Conservation (phyloP, 1,139 yeast genomes). For the Sugiyamaella castrensis region DNA sequence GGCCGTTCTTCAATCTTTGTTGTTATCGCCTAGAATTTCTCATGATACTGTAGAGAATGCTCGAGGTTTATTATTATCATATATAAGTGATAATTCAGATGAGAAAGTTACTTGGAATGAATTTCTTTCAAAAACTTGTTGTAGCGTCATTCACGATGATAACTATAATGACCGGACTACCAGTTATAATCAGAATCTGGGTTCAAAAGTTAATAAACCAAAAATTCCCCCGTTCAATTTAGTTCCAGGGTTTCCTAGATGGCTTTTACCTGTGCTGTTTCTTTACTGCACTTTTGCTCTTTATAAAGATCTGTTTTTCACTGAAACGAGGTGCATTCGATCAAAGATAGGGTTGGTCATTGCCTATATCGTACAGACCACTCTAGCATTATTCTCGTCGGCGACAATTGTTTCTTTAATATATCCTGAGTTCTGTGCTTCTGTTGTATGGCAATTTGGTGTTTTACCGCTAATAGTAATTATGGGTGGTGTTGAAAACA, state of each 20-base stretch:
- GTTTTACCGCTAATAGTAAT: slow-evolving; percentile 43
- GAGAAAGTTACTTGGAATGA: slow-evolving; percentile 17
- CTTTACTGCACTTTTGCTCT: slow-evolving; percentile 36
- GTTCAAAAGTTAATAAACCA: neutral
- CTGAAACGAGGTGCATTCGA: slow-evolving; percentile 53
- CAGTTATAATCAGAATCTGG: neutral
- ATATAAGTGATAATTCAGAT: slow-evolving; percentile 17
- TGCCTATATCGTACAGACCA: slow-evolving; percentile 57
- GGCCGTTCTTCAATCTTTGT: neutral
- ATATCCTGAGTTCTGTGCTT: slow-evolving; percentile 30
- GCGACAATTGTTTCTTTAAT: slow-evolving; percentile 49
- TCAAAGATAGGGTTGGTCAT: slow-evolving; percentile 57
- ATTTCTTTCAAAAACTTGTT: slow-evolving; percentile 12
- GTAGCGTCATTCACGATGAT: neutral
- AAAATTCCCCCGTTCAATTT: slow-evolving; percentile 3
- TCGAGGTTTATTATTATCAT: slow-evolving; percentile 25
- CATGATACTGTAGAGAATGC: slow-evolving; percentile 11
- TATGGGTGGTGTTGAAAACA: slow-evolving; percentile 46
- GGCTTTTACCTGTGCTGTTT: slow-evolving; percentile 15
- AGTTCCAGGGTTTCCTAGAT: slow-evolving; percentile 23
- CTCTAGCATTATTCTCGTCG: slow-evolving; percentile 49
- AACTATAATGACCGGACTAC: neutral
- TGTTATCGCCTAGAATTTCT: slow-evolving; percentile 5
- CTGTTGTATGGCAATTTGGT: slow-evolving; percentile 25
- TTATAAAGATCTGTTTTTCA: slow-evolving; percentile 47